These are phyloP conservation scores for Diaporthe ampelina DNA, from an alignment of 2,329 filamentous ascomycete species.

Conservation along the genomic window DNA sequence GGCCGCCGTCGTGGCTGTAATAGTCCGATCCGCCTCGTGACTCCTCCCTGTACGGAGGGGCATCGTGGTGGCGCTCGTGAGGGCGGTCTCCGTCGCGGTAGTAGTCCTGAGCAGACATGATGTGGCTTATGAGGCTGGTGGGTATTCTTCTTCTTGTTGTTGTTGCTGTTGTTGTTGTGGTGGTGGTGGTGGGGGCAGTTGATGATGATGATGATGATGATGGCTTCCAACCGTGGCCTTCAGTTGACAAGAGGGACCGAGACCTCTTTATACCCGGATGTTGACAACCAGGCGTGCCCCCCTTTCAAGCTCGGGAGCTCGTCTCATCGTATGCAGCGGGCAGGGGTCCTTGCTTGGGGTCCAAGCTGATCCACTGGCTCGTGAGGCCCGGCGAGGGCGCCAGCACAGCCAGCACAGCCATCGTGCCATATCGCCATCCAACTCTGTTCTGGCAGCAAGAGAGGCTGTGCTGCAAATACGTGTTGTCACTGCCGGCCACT, in stretches of 20 bases:
- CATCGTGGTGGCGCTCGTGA: conserved; percentile 29
- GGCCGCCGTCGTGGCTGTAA: conserved; percentile 34
- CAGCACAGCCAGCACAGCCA: conserved; percentile 32
- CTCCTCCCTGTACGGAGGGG: conserved; percentile 23
- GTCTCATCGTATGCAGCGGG: conserved; percentile 14
- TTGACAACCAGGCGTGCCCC: background rate
- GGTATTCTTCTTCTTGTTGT: background rate
- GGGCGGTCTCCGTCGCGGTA: conserved; percentile 32
- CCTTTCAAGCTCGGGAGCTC: conserved; percentile 10
- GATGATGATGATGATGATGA: background rate
- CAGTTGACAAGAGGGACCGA: background rate
- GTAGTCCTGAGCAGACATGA: conserved; percentile 34
- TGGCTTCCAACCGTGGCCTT: background rate
- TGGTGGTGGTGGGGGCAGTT: no score
- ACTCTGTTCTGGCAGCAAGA: background rate
- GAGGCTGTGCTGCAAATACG: conserved; percentile 35
- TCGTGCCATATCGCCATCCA: conserved; percentile 30
- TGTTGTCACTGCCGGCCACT: conserved; percentile 33
- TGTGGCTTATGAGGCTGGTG: background rate
- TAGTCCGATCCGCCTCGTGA: conserved; percentile 35
- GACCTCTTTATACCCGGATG: conserved; percentile 13
- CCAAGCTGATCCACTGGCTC: conserved; percentile 10
- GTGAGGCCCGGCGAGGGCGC: conserved; percentile 8
- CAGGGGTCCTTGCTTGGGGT: background rate
- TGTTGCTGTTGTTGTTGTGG: background rate